These are phyloP conservation scores for Colletotrichum gigasporum DNA, from an alignment of 2,329 filamentous ascomycete genomes.

Conservation along the genomic window DNA sequence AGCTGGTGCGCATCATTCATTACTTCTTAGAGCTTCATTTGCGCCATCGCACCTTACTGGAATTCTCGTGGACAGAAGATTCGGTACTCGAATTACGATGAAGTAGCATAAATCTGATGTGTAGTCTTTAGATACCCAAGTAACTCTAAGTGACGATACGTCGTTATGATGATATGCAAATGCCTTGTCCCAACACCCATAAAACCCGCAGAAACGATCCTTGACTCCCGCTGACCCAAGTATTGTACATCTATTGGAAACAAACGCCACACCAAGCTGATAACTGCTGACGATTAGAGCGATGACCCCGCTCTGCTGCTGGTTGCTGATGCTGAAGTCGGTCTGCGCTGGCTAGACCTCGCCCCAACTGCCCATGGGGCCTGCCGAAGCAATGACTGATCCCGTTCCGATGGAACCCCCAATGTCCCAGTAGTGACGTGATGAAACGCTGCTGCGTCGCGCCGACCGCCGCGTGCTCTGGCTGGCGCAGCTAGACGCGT, in stretches of 20 bases:
- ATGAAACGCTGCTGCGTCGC: slow-evolving; percentile 74
- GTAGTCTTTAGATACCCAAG: slow-evolving; percentile 4
- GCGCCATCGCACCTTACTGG: too few relatives aligned
- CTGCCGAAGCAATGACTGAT: slow-evolving; percentile 72
- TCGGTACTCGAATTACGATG: not conserved
- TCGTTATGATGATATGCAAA: slow-evolving; percentile 17
- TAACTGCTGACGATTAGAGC: not conserved
- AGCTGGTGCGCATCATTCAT: slow-evolving; percentile 9
- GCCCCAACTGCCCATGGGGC: slow-evolving; percentile 80
- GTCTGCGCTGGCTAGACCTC: slow-evolving; percentile 63
- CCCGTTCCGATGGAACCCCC: slow-evolving; percentile 82
- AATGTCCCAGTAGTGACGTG: slow-evolving; percentile 92
- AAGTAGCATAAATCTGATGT: not conserved
- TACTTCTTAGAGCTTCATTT: not conserved
- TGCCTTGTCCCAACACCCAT: not conserved
- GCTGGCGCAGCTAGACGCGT: slow-evolving; percentile 80
- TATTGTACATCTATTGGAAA: slow-evolving; percentile 17
- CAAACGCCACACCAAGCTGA: not conserved
- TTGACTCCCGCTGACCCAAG: slow-evolving; percentile 13
- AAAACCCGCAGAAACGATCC: not conserved
- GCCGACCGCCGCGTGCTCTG: slow-evolving; percentile 84
- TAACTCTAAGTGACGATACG: slow-evolving; percentile 7
- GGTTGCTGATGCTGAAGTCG: not conserved
- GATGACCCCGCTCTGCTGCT: not conserved
- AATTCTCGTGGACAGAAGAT: not conserved